Evolutionary conservation across 2,329 filamentous ascomycete species (phyloP).

Genomic region (Epichloe sylvatica): DNA sequence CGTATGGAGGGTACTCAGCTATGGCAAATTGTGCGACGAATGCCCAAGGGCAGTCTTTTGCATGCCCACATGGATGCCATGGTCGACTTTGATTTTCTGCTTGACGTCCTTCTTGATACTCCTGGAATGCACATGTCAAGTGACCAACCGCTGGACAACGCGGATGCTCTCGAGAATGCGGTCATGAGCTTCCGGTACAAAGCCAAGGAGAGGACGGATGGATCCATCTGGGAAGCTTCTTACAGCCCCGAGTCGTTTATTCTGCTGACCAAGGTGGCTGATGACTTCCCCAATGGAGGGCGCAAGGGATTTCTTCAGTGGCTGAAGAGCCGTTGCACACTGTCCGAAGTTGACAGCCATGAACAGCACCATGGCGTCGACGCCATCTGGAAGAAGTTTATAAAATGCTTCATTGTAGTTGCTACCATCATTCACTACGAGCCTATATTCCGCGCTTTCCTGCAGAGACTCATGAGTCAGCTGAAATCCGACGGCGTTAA

Average conservation of each 20-base stretch:
- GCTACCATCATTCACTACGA: conserved; percentile 74
- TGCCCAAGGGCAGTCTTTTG: conserved; percentile 79
- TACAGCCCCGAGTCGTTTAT: conserved; percentile 50
- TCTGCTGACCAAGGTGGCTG: conserved; percentile 47
- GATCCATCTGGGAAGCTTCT: conserved; percentile 48
- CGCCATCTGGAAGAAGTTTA: conserved; percentile 74
- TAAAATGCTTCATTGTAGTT: conserved; percentile 57
- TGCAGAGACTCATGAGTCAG: conserved; percentile 55
- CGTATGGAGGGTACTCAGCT: conserved; percentile 73
- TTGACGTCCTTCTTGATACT: conserved; percentile 55
- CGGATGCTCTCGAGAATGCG: conserved; percentile 38
- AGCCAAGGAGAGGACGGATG: conserved; percentile 28
- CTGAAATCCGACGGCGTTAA: conserved; percentile 69
- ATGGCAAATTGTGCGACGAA: conserved; percentile 69
- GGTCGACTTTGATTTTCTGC: conserved; percentile 72
- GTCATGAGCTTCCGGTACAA: conserved; percentile 49
- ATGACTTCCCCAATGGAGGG: conserved; percentile 57
- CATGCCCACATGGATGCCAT: conserved; percentile 88
- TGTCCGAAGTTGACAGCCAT: conserved; percentile 58
- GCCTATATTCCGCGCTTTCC: conserved; percentile 67
- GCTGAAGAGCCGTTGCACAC: conserved; percentile 58
- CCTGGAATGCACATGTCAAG: conserved; percentile 60
- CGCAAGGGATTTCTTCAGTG: conserved; percentile 59
- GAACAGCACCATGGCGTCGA: conserved; percentile 73
- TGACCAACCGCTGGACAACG: conserved; percentile 41